These are phyloP conservation scores for Globisporangium nagaii DNA, from an alignment of 352 stramenopile species.

Conservation along the genomic window DNA sequence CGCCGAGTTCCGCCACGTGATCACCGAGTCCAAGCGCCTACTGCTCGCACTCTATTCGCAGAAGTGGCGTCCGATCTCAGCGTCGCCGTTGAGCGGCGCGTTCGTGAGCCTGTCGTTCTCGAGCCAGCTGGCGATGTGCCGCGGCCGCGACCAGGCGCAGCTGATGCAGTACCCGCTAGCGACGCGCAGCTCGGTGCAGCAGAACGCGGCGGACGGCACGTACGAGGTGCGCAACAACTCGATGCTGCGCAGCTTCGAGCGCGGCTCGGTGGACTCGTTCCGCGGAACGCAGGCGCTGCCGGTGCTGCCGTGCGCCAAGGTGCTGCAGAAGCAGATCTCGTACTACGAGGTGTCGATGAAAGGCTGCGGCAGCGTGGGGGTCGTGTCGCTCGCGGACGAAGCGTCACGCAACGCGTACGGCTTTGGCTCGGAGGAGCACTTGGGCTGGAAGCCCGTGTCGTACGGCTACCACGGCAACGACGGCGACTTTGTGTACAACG, in stretches of 20 bases:
- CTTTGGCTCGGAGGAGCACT: constrained; percentile 77
- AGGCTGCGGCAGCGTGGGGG: constrained; percentile 70
- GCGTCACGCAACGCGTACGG: constrained; percentile 54
- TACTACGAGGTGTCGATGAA: constrained; percentile 81
- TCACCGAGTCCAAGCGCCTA: constrained; percentile 35
- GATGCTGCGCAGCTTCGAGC: constrained; percentile 72
- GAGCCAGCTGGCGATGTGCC: constrained; percentile 42
- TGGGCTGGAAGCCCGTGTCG: constrained; percentile 77
- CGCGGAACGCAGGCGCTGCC: constrained; percentile 46
- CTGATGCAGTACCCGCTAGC: constrained; percentile 37
- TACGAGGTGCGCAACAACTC: constrained; percentile 74
- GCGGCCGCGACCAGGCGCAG: constrained; percentile 16
- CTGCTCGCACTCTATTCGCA: constrained; percentile 54
- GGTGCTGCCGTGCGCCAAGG: constrained; percentile 44
- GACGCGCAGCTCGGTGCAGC: constrained; percentile 46
- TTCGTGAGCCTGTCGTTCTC: constrained; percentile 38
- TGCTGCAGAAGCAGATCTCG: constrained; percentile 41
- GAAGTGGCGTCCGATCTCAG: constrained; percentile 32
- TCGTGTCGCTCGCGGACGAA: constrained; percentile 60
- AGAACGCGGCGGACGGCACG: constrained; percentile 23
- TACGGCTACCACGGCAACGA: constrained; percentile 86
- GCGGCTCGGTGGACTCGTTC: constrained; percentile 67
- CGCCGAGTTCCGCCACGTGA: constrained; percentile 49
- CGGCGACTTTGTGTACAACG: constrained; percentile 82
- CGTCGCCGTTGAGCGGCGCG: constrained; percentile 18